These are phyloP conservation scores for Echinosophora koreensis DNA, from an alignment of 306 rosid species.

Conservation along the genomic window DNA sequence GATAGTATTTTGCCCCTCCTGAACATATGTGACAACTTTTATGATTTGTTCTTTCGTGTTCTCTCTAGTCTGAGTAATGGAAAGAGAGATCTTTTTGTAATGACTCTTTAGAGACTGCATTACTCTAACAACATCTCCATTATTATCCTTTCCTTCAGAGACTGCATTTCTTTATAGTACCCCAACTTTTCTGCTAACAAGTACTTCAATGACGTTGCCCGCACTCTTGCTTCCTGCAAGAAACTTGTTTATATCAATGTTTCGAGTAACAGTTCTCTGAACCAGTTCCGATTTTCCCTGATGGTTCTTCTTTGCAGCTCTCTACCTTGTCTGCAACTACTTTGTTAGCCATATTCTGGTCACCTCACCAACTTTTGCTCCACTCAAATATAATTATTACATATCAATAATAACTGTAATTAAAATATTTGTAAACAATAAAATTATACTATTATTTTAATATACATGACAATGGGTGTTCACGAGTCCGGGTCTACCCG, in stretches of 20 bases:
- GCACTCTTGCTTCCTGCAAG: constrained; percentile 55
- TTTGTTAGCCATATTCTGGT: constrained; percentile 65
- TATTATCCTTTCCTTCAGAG: constrained; percentile 65
- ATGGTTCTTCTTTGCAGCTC: constrained; percentile 51
- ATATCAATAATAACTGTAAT: too few species aligned
- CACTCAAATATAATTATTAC: too few species aligned
- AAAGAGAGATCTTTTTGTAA: too few species aligned
- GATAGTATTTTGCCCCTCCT: too few species aligned
- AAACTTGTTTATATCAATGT: constrained; percentile 63
- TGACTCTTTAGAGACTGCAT: too few species aligned
- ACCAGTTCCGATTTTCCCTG: constrained; percentile 61
- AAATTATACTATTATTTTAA: too few species aligned
- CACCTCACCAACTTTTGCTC: constrained; percentile 58
- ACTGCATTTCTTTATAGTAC: constrained; percentile 60
- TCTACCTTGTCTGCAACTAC: constrained; percentile 60
- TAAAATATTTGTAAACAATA: too few species aligned
- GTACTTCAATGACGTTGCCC: constrained; percentile 64
- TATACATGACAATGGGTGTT: too few species aligned
- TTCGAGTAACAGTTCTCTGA: constrained; percentile 72
- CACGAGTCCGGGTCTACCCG: too few species aligned
- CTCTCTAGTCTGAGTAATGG: too few species aligned
- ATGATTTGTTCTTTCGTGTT: too few species aligned
- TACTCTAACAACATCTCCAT: constrained; percentile 77
- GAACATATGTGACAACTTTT: too few species aligned
- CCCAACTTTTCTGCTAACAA: constrained; percentile 85